Evolutionary conservation across 768 basidiomycete genomes (phyloP), one percentile per base, ranked within the genome.

Genomic region (Artomyces pyxidatus): DNA sequence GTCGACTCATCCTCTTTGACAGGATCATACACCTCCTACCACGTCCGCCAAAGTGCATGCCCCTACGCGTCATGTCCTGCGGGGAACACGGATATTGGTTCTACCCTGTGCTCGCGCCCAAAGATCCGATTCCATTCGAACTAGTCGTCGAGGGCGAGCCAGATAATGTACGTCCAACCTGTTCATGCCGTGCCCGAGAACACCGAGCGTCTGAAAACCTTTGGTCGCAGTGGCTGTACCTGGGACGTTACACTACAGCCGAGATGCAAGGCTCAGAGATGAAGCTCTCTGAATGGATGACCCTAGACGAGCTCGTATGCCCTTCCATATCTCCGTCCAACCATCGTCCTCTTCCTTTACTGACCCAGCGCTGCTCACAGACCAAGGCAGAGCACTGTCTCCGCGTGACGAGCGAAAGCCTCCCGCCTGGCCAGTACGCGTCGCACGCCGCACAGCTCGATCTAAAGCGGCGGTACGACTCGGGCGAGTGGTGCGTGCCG

Each of bases 71-170:
- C 22, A 50, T 56, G 21, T 48, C 51, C 4, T 58, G 52, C 28
- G 61, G 55, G 10, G 54, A 58, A 45, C 47, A 58, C 3, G 66
- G 66, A 12, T 66, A 65, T 43, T 66, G 65, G 62, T 67, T 65
- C 37, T 55, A 54, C 50, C 64, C 61, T 3, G 46, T 55, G 22
- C 51, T 43, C 30, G 39, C 48, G 19, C 40, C 45, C 1, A 42
- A 58, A 2, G 44, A 53, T 25, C 47, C 56, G 6, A 32, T 11
- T 4, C 23, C 27, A n/a, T 64, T 66, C 37, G 63, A 66, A 10
- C 53, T 67, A 12, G 21, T 66, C 14, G 63, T 62, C 4, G 64
- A 67, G 54, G 52, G 51, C 5, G 46, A 48, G 6, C 29, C 55
- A 29, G 42, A 47, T 28, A 54, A 62, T 51, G 63, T 63, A 45